Conservation (phyloP, 208 protist species). For the Trypanosomatidae sp. region DNA sequence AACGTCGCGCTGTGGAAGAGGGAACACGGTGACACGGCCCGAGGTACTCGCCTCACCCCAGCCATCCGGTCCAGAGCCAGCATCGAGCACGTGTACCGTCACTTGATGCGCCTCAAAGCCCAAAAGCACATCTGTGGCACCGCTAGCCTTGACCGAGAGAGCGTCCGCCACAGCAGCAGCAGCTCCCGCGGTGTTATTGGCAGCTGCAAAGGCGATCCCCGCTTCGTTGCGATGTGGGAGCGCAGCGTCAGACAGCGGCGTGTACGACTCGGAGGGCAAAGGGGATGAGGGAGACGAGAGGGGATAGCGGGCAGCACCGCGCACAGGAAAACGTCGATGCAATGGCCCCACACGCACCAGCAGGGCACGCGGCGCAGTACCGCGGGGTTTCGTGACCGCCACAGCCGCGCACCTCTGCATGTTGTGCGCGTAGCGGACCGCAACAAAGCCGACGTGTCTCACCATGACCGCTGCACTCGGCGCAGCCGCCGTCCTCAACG, state of each 20-base stretch:
- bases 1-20: conserved; percentile 1
- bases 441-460: conserved; percentile 37
- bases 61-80: not conserved
- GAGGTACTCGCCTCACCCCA: not conserved
- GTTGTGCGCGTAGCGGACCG: conserved; percentile 51
- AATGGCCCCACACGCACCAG: conserved; percentile 15
- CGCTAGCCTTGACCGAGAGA: not conserved
- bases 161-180: not conserved
- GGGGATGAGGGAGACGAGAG: not conserved
- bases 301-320: not conserved
- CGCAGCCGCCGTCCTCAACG: not conserved
- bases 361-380: conserved; percentile 1
- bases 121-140: conserved; percentile 13
- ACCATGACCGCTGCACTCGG: not conserved
- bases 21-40: conserved; percentile 13
- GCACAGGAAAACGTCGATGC: conserved; percentile 5
- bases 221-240: not conserved
- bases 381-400: not conserved
- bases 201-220: not conserved
- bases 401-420: conserved; percentile 17
- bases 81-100: not conserved
- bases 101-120: conserved; percentile 14
- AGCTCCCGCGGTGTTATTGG: not conserved
- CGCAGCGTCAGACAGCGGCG: not conserved
- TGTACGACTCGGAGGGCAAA: not conserved